phyloP scores from a whole-genome alignment of 192 early-diverging fungal genomes.

The Coemansia sp. region DNA sequence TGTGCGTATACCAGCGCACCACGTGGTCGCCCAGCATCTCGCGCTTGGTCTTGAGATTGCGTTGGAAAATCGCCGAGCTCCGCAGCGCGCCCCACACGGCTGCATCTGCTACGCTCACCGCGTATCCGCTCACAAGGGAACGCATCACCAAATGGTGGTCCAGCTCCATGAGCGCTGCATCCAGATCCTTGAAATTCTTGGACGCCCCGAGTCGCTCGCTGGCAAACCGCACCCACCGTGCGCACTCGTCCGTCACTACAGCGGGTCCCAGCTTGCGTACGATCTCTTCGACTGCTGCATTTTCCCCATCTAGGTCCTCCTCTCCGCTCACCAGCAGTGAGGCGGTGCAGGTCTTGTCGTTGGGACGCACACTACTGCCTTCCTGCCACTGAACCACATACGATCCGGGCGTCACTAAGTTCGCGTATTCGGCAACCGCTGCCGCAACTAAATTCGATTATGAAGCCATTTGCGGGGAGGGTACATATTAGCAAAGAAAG shows the following conservation, averaged over 20 bases:
- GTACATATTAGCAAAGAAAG: neutral
- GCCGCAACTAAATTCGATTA: constrained; percentile 40
- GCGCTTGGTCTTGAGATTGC: constrained; percentile 68
- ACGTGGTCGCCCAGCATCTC: constrained; percentile 68
- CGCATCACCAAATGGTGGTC: constrained; percentile 84
- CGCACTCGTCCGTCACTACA: constrained; percentile 37
- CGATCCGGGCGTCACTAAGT: constrained; percentile 20
- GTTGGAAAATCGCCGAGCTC: constrained; percentile 75
- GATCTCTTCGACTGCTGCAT: constrained; percentile 11
- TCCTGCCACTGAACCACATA: constrained; percentile 58
- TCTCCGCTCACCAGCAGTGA: constrained; percentile 24
- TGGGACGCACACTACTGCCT: constrained; percentile 38
- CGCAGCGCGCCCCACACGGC: constrained; percentile 86
- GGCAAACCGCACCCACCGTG: constrained; percentile 75
- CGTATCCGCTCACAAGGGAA: constrained; percentile 79
- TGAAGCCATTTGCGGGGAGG: neutral
- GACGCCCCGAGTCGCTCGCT: constrained; percentile 59
- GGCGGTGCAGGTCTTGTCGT: constrained; percentile 46
- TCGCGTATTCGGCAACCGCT: constrained; percentile 56
- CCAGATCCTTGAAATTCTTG: constrained; percentile 70
- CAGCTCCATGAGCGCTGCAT: constrained; percentile 64
- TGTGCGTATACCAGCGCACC: constrained; percentile 77
- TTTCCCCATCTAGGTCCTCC: constrained; percentile 7
- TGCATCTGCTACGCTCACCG: constrained; percentile 75
- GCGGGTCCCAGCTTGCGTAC: neutral